Conservation (phyloP, 129 eudicot genomes). For the Artemisia annua region DNA sequence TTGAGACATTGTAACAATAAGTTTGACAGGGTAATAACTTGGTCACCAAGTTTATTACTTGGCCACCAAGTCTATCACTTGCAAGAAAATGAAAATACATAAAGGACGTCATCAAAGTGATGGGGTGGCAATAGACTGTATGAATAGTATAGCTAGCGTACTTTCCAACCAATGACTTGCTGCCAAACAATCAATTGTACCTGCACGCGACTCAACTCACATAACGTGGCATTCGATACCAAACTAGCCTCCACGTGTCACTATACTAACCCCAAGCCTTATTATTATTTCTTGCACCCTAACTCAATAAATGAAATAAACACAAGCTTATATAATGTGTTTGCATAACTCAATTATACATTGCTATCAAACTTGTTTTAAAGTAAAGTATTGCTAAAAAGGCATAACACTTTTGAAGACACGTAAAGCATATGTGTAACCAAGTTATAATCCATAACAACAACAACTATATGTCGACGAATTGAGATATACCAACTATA, state of each 20-base stretch:
- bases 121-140: not conserved
- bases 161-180: conserved; percentile 25
- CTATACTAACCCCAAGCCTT: not conserved
- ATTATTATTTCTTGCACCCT: not conserved
- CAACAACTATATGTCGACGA: too few relatives aligned
- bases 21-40: too few relatives aligned
- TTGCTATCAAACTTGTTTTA: not conserved
- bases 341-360: too few relatives aligned
- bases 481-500: too few relatives aligned
- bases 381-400: not conserved
- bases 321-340: too few relatives aligned
- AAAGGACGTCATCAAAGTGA: not conserved
- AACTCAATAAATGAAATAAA: not conserved
- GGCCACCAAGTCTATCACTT: not conserved
- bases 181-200: conserved; percentile 15
- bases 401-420: not conserved
- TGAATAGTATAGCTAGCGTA: conserved; percentile 5
- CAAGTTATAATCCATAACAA: not conserved
- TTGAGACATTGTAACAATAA: too few relatives aligned
- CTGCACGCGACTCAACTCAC: not conserved
- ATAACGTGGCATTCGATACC: conserved; percentile 21
- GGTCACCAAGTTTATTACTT: too few relatives aligned
- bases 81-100: not conserved
- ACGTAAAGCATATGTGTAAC: not conserved
- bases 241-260: conserved; percentile 14